Conservation (phyloP, 768 basidiomycete genomes). For the Tephrocybe sp. region DNA sequence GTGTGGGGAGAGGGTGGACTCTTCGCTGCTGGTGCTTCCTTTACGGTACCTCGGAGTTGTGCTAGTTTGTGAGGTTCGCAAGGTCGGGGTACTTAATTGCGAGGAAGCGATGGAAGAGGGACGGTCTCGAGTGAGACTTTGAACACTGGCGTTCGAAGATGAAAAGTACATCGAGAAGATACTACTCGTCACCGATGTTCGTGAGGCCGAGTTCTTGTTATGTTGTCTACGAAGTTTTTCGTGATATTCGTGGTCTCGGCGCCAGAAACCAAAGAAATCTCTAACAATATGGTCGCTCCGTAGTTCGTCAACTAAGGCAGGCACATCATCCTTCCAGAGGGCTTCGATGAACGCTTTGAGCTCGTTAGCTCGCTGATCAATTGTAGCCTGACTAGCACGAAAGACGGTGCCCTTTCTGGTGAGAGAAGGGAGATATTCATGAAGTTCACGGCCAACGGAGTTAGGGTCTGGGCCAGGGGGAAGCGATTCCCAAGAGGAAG, state of each 20-base stretch:
- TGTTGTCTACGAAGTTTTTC: conserved; percentile 36
- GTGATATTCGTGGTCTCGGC: conserved; percentile 62
- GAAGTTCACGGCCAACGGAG: conserved; percentile 68
- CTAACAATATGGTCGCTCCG: conserved; percentile 53
- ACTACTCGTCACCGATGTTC: conserved; percentile 50
- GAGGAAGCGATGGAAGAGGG: conserved; percentile 16
- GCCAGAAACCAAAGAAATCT: conserved; percentile 81
- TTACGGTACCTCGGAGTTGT: conserved; percentile 12
- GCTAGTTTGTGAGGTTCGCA: conserved; percentile 3
- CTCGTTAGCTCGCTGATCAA: conserved; percentile 62
- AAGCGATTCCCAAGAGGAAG: conserved; percentile 82
- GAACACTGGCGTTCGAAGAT: conserved; percentile 31
- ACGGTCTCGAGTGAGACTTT: conserved; percentile 14
- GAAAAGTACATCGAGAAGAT: conserved; percentile 61
- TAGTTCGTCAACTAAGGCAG: conserved; percentile 65
- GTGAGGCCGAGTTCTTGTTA: conserved; percentile 23
- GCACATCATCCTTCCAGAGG: conserved; percentile 59
- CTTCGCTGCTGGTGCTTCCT: conserved; percentile 19
- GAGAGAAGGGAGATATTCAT: conserved; percentile 62
- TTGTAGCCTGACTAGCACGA: conserved; percentile 61
- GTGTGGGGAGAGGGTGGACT: conserved; percentile 10
- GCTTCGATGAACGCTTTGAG: conserved; percentile 56
- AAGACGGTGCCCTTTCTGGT: conserved; percentile 74
- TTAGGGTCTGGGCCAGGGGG: conserved; percentile 81
- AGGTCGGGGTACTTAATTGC: conserved; percentile 13